Conservation (phyloP, 305 asterid genomes). For the Fraxinus platypoda region DNA sequence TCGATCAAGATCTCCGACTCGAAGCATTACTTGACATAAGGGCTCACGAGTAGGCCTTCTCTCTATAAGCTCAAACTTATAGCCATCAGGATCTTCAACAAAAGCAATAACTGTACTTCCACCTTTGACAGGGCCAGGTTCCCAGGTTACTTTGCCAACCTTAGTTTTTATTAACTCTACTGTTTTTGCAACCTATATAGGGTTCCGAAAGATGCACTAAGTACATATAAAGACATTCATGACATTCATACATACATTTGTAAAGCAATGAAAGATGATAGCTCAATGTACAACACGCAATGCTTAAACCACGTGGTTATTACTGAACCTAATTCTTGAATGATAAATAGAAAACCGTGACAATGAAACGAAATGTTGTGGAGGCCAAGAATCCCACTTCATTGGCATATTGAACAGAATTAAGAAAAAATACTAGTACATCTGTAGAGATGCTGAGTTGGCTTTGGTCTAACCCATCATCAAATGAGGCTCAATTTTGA, state of each 20-base stretch:
- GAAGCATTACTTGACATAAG: slow-evolving; percentile 48
- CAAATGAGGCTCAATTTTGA: neutral
- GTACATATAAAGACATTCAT: neutral
- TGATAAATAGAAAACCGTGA: neutral
- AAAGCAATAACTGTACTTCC: slow-evolving; percentile 32
- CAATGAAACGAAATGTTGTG: neutral
- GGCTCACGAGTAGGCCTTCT: slow-evolving; percentile 36
- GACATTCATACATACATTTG: neutral
- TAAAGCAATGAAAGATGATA: neutral
- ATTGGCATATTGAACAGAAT: neutral
- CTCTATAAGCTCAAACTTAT: slow-evolving; percentile 44
- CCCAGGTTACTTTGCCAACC: slow-evolving; percentile 38
- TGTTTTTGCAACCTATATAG: slow-evolving; percentile 38
- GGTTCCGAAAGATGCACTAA: neutral
- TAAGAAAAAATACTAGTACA: neutral
- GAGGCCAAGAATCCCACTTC: neutral
- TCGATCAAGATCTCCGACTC: slow-evolving; percentile 55
- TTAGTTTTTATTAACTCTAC: slow-evolving; percentile 43
- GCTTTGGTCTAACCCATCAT: neutral
- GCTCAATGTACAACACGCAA: neutral
- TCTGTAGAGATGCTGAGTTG: neutral
- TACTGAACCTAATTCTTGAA: neutral
- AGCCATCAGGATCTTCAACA: slow-evolving; percentile 53
- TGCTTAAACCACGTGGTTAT: neutral
- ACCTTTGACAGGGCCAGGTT: slow-evolving; percentile 30